Percentiles rank a stretch among this genome's conserved stretches.
Evolutionary conservation across 129 eudicot species (phyloP).

Genomic region (Flaveria sonorensis): DNA sequence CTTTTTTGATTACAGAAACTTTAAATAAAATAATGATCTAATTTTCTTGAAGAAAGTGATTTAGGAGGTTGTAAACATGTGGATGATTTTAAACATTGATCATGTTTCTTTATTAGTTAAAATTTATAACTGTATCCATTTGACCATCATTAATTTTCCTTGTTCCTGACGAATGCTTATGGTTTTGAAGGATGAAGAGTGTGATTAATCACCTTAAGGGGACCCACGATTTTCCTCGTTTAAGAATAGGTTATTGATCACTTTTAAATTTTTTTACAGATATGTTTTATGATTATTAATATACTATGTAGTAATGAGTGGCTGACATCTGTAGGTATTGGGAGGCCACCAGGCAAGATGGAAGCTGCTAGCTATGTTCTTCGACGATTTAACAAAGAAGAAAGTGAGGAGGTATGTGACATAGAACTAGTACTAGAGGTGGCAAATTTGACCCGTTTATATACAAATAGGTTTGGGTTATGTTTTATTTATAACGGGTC

Average conservation of each 20-base stretch:
- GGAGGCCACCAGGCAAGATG: constrained; percentile 98
- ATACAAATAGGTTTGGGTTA: no score
- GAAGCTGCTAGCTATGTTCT: constrained; percentile 79
- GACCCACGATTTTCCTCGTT: constrained; percentile 86
- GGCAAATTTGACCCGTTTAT: not conserved
- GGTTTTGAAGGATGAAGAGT: constrained; percentile 77
- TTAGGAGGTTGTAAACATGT: not conserved
- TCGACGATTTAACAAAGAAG: constrained; percentile 70
- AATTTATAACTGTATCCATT: not conserved
- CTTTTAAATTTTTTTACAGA: not conserved
- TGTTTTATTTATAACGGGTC: constrained; percentile 1
- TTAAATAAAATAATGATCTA: not conserved
- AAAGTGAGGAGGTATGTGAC: constrained; percentile 74
- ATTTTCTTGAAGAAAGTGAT: not conserved
- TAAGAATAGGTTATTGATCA: constrained; percentile 67
- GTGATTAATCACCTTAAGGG: constrained; percentile 87
- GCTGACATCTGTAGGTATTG: constrained; percentile 58
- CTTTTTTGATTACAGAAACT: not conserved
- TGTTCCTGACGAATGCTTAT: constrained; percentile 16
- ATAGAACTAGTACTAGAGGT: not conserved
- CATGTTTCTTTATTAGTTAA: not conserved
- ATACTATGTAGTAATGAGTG: constrained; percentile 6
- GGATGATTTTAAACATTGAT: not conserved
- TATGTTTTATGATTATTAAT: not conserved
- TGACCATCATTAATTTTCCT: not conserved